These are phyloP conservation scores for Leptographium galeiforme DNA, from an alignment of 2,329 filamentous ascomycete species.

Conservation along the genomic window DNA sequence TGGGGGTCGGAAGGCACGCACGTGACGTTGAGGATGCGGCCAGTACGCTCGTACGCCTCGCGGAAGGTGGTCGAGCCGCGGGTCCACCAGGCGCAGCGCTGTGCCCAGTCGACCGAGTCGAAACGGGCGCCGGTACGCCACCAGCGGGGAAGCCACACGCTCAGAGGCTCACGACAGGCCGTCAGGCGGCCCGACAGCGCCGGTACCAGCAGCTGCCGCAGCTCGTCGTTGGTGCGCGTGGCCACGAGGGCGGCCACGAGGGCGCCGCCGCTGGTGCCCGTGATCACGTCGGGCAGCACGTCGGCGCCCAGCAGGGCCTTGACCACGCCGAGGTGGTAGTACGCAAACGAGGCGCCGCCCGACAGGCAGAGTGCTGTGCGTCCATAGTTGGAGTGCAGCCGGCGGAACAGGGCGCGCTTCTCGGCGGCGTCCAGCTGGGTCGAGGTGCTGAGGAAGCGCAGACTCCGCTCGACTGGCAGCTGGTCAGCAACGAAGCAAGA, in stretches of 20 bases:
- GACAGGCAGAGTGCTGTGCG: slow-evolving; percentile 86
- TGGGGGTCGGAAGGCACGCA: slow-evolving; percentile 95
- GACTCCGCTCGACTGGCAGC: slow-evolving; percentile 43
- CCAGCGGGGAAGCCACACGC: slow-evolving; percentile 71
- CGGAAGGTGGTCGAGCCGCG: slow-evolving; percentile 84
- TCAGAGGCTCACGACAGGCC: slow-evolving; percentile 67
- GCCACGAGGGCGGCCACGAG: slow-evolving; percentile 77
- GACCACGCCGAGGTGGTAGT: slow-evolving; percentile 90
- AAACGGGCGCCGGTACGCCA: slow-evolving; percentile 89
- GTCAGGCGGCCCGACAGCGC: slow-evolving; percentile 75
- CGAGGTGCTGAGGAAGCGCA: slow-evolving; percentile 57
- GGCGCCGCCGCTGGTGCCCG: slow-evolving; percentile 88
- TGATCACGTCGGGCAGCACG: slow-evolving; percentile 83
- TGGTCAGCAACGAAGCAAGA: neutral
- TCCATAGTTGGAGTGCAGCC: slow-evolving; percentile 80
- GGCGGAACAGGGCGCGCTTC: slow-evolving; percentile 75
- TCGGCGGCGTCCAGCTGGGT: slow-evolving; percentile 54
- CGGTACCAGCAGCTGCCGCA: slow-evolving; percentile 73
- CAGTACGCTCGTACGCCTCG: slow-evolving; percentile 88
- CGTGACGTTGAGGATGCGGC: slow-evolving; percentile 86
- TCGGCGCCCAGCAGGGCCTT: slow-evolving; percentile 79
- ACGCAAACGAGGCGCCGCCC: slow-evolving; percentile 87
- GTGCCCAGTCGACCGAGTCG: slow-evolving; percentile 85
- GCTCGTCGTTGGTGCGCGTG: slow-evolving; percentile 82
- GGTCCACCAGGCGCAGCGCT: slow-evolving; percentile 76